Conservation (phyloP, 768 basidiomycete genomes). For the Podaxis sp. region DNA sequence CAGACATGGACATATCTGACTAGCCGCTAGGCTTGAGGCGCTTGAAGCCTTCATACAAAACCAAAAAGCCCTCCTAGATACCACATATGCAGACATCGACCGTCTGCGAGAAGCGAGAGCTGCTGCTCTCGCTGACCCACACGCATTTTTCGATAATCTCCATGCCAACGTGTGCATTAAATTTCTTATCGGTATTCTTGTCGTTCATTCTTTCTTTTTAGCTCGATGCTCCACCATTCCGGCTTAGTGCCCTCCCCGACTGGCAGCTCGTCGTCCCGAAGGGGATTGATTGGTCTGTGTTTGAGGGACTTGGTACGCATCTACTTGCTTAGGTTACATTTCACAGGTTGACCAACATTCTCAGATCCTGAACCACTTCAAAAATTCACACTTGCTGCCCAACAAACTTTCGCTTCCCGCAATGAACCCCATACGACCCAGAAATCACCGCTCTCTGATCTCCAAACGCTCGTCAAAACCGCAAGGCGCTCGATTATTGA, state of each 20-base stretch:
- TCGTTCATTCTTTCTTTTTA: conserved; percentile 9
- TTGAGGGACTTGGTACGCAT: conserved; percentile 52
- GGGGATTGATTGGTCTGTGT: conserved; percentile 63
- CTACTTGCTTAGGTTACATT: not conserved
- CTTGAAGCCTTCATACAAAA: conserved; percentile 64
- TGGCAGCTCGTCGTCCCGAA: conserved; percentile 43
- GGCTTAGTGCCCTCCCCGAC: conserved; percentile 46
- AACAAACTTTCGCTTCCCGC: conserved; percentile 34
- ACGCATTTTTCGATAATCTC: conserved; percentile 31
- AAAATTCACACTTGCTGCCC: conserved; percentile 39
- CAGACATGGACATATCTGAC: not conserved
- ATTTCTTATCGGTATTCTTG: not conserved
- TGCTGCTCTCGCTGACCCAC: conserved; percentile 35
- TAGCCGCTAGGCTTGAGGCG: conserved; percentile 51
- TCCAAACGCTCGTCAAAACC: conserved; percentile 58
- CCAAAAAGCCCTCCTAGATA: conserved; percentile 58
- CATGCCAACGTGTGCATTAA: conserved; percentile 32
- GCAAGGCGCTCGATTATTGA: conserved; percentile 53
- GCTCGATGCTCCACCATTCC: conserved; percentile 33
- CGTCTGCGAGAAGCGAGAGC: conserved; percentile 47
- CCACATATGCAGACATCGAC: conserved; percentile 63
- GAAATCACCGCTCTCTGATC: conserved; percentile 46
- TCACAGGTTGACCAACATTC: not conserved
- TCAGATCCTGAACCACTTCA: conserved; percentile 58
- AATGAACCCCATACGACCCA: conserved; percentile 39